phyloP scores from a whole-genome alignment of 2,329 filamentous ascomycete species.

The Pseudogymnoascus sp. region DNA sequence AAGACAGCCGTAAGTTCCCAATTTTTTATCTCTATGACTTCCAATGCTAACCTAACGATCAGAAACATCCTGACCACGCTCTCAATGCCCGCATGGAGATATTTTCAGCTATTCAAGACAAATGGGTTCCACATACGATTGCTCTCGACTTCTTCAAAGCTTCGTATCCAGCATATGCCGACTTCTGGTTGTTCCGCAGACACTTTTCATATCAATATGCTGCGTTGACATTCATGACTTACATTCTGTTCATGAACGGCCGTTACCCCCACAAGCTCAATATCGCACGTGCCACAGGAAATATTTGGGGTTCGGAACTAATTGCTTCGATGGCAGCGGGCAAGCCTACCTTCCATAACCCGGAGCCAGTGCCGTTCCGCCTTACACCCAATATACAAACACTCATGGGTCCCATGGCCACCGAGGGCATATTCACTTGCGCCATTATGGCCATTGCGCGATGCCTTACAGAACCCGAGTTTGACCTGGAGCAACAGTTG shows the following conservation, averaged over 20 bases:
- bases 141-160: conserved; percentile 83
- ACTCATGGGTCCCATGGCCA: conserved; percentile 89
- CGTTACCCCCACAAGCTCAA: conserved; percentile 93
- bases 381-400: conserved; percentile 94
- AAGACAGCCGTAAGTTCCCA: conserved; percentile 19
- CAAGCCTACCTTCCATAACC: conserved; percentile 88
- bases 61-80: conserved; percentile 61
- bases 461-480: conserved; percentile 80
- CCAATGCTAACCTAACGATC: conserved; percentile 32
- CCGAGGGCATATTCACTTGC: conserved; percentile 92
- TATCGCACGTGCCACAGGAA: conserved; percentile 78
- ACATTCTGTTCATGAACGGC: conserved; percentile 93
- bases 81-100: conserved; percentile 76
- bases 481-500: conserved; percentile 89
- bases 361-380: conserved; percentile 92
- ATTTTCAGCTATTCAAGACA: conserved; percentile 89
- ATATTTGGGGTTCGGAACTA: conserved; percentile 93
- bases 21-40: neutral
- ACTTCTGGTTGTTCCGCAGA: conserved; percentile 97
- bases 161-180: conserved; percentile 78
- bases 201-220: conserved; percentile 96
- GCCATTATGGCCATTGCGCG: conserved; percentile 94
- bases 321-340: conserved; percentile 79
- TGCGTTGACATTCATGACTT: conserved; percentile 95
- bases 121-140: conserved; percentile 77